Evolutionary conservation across 31 red algal species (phyloP).

Genomic region (Porphyra umbilicalis): DNA sequence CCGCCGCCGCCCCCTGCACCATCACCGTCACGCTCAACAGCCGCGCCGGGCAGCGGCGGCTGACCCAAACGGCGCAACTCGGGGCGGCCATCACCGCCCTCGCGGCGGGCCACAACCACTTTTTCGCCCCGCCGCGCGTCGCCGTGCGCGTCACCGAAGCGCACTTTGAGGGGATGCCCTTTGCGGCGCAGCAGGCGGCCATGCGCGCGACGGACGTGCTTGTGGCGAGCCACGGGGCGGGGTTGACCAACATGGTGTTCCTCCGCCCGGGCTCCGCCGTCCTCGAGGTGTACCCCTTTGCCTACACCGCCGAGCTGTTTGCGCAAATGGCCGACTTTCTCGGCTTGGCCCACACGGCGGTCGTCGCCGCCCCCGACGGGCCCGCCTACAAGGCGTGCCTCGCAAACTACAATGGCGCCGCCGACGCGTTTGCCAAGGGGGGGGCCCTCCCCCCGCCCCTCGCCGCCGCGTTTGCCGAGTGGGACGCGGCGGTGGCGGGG

Average conservation of each 20-base stretch:
- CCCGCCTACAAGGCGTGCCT: neutral
- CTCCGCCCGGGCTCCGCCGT: conserved; percentile 38
- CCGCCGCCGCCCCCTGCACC: conserved; percentile 12
- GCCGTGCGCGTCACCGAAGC: conserved; percentile 29
- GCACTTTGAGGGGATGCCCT: conserved; percentile 29
- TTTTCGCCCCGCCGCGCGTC: conserved; percentile 2
- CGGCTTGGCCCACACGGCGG: neutral
- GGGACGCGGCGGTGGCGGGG: neutral
- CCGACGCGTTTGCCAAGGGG: neutral
- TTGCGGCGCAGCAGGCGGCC: conserved; percentile 36
- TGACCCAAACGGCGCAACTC: conserved; percentile 24
- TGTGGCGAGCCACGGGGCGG: conserved; percentile 64
- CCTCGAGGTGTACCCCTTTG: conserved; percentile 78
- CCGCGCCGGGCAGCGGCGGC: conserved; percentile 38
- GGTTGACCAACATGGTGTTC: conserved; percentile 62
- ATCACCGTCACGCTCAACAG: conserved; percentile 33
- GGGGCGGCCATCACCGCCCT: conserved; percentile 11
- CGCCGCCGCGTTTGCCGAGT: neutral
- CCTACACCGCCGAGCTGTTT: conserved; percentile 67
- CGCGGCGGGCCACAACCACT: conserved; percentile 1
- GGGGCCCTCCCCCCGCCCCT: neutral
- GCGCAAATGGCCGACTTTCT: neutral
- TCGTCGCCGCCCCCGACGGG: neutral
- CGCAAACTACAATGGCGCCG: neutral
- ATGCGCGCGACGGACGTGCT: conserved; percentile 64